These are phyloP conservation scores for Globisporangium cystogenes DNA, from an alignment of 352 stramenopile genomes.

Conservation along the genomic window DNA sequence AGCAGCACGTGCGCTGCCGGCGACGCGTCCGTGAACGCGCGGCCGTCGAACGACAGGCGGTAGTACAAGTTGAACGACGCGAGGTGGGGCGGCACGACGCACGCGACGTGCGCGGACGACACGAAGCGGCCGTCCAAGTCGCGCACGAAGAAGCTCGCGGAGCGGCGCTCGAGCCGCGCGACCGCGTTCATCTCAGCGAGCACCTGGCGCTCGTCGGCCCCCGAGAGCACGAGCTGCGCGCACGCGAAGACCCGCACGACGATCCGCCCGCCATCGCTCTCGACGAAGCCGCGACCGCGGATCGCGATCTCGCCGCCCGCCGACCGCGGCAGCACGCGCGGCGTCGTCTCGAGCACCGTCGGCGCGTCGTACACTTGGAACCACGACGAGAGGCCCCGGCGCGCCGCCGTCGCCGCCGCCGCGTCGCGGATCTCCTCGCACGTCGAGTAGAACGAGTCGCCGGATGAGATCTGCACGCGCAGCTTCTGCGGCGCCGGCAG, in stretches of 20 bases:
- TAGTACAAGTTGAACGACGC: slow-evolving; percentile 64
- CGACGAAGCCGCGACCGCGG: slow-evolving; percentile 37
- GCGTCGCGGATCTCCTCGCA: slow-evolving; percentile 14
- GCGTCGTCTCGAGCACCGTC: slow-evolving; percentile 27
- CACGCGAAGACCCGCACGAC: slow-evolving; percentile 50
- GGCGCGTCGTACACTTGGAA: slow-evolving; percentile 51
- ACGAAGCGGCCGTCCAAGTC: slow-evolving; percentile 38
- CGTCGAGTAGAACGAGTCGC: slow-evolving; percentile 43
- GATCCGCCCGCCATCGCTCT: slow-evolving; percentile 18
- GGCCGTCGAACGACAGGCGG: slow-evolving; percentile 52
- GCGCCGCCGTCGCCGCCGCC: slow-evolving; percentile 3
- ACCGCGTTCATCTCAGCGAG: slow-evolving; percentile 30
- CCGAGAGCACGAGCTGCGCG: slow-evolving; percentile 19
- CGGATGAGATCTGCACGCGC: slow-evolving; percentile 57
- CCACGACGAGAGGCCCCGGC: slow-evolving; percentile 2
- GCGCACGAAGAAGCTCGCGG: slow-evolving; percentile 31
- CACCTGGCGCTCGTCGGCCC: slow-evolving; percentile 21
- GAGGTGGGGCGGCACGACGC: slow-evolving; percentile 35
- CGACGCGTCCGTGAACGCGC: slow-evolving; percentile 37
- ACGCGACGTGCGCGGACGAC: slow-evolving; percentile 30
- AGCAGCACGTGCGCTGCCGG: slow-evolving; percentile 30
- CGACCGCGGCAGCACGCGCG: slow-evolving; percentile 49
- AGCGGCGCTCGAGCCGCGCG: slow-evolving; percentile 18
- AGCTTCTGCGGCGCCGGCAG: slow-evolving; percentile 29
- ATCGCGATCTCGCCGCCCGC: slow-evolving; percentile 46